A percentile compares a stretch with the other conserved stretches of the same genome.
These are phyloP conservation scores for Moricandia moricandioides DNA, from an alignment of 345 rosid species.

Conservation along the genomic window DNA sequence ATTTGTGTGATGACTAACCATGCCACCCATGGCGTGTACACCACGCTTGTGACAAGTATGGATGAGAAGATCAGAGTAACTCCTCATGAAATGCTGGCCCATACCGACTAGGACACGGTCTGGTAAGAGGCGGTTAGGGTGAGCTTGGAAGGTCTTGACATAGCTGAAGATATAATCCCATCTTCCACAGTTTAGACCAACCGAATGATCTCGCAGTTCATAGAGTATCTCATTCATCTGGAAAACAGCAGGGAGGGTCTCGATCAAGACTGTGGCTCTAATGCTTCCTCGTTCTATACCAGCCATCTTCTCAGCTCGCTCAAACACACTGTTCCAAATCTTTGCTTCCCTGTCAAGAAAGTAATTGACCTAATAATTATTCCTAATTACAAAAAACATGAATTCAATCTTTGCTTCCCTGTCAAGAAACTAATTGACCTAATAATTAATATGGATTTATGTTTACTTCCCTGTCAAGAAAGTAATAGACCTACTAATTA, in stretches of 20 bases:
- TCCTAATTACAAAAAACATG: neutral
- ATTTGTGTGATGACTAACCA: too few species aligned
- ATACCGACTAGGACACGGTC: constrained; percentile 83
- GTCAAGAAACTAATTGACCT: constrained; percentile 23
- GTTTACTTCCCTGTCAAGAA: constrained; percentile 73
- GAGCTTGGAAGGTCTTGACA: constrained; percentile 88
- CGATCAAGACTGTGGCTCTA: constrained; percentile 79
- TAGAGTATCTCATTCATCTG: constrained; percentile 93
- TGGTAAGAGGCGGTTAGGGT: constrained; percentile 73
- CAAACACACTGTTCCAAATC: constrained; percentile 89
- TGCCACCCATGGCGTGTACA: constrained; percentile 97
- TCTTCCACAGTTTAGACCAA: constrained; percentile 87
- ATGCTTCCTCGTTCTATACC: constrained; percentile 86
- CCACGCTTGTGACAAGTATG: constrained; percentile 81
- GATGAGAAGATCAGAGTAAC: constrained; percentile 91
- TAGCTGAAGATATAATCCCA: constrained; percentile 98
- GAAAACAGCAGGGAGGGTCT: constrained; percentile 88
- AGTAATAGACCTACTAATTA: neutral
- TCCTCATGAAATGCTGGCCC: constrained; percentile 91
- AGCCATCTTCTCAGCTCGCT: constrained; percentile 79
- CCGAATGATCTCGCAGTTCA: constrained; percentile 82
- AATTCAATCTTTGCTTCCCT: constrained; percentile 82
- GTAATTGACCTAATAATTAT: neutral
- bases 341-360: constrained; percentile 74
- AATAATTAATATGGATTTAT: constrained; percentile 19